phyloP scores from a whole-genome alignment of 768 basidiomycete species.

The Fomitopsis serialis region DNA sequence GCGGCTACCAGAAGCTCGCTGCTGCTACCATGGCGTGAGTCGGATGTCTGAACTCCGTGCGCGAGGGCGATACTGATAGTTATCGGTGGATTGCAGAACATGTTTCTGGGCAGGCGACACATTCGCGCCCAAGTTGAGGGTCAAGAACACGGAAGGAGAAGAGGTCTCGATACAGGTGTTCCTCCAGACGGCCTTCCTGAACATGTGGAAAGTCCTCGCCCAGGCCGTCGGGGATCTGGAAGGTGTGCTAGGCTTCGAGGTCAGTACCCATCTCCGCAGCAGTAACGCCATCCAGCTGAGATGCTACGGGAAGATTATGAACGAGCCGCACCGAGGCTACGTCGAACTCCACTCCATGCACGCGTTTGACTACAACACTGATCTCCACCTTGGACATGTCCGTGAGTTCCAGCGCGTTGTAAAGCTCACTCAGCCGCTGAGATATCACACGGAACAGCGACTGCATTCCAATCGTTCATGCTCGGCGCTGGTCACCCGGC shows the following conservation, averaged over 20 bases:
- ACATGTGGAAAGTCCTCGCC: constrained; percentile 68
- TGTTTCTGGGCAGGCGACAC: constrained; percentile 91
- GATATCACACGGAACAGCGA: constrained; percentile 40
- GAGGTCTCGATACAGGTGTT: constrained; percentile 71
- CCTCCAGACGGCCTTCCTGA: constrained; percentile 76
- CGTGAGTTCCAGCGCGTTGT: constrained; percentile 49
- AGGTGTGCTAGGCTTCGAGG: constrained; percentile 87
- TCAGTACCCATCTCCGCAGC: too few relatives aligned
- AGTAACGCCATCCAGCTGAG: too few relatives aligned
- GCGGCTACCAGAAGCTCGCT: constrained; percentile 91
- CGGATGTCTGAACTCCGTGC: constrained; percentile 3
- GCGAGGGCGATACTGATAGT: neutral
- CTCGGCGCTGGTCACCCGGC: constrained; percentile 89
- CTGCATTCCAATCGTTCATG: constrained; percentile 84
- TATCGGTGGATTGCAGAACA: constrained; percentile 45
- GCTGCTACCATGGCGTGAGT: constrained; percentile 88
- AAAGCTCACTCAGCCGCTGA: neutral
- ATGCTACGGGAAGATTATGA: constrained; percentile 65
- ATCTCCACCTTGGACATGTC: constrained; percentile 77
- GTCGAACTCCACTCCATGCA: constrained; percentile 78
- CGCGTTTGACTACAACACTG: constrained; percentile 89
- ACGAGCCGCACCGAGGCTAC: constrained; percentile 94
- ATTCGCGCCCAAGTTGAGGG: constrained; percentile 71
- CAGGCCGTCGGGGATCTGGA: constrained; percentile 67
- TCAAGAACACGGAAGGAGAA: constrained; percentile 41